These are phyloP conservation scores for Ophiostoma populinum DNA, from an alignment of 2,329 filamentous ascomycete genomes.

Conservation along the genomic window DNA sequence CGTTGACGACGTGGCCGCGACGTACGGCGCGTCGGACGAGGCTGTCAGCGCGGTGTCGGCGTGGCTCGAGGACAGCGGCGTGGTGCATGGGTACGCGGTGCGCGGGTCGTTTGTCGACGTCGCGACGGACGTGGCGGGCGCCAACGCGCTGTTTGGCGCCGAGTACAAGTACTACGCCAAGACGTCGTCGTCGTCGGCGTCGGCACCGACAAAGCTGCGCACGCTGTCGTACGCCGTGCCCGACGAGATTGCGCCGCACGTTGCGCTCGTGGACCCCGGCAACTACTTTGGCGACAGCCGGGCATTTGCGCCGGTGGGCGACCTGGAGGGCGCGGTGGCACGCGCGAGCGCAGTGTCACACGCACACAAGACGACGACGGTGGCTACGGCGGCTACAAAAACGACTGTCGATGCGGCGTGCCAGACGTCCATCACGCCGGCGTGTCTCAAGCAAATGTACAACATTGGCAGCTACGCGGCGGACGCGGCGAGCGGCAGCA, in stretches of 20 bases:
- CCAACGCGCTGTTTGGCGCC: conserved; percentile 16
- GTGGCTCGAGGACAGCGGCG: conserved; percentile 37
- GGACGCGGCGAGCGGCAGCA: conserved; percentile 19
- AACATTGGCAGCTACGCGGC: conserved; percentile 23
- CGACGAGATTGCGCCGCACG: conserved; percentile 30
- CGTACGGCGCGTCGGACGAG: conserved; percentile 31
- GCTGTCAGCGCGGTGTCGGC: conserved; percentile 30
- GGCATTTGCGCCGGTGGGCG: conserved; percentile 5
- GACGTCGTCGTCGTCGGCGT: conserved; percentile 1
- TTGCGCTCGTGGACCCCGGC: conserved; percentile 48
- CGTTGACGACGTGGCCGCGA: conserved; percentile 34
- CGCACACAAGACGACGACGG: neutral
- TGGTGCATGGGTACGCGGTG: conserved; percentile 25
- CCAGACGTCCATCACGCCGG: conserved; percentile 23
- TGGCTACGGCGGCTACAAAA: neutral
- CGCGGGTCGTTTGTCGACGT: conserved; percentile 18
- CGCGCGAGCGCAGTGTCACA: neutral
- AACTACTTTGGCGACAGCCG: conserved; percentile 33
- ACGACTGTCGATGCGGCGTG: conserved; percentile 12
- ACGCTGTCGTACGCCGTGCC: conserved; percentile 43
- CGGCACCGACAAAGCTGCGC: conserved; percentile 25
- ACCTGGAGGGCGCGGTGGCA: neutral
- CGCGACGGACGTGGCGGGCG: conserved; percentile 13
- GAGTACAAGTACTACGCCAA: conserved; percentile 16
- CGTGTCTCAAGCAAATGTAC: conserved; percentile 32